Conservation (phyloP, 148 eudicot species). For the Silene conica region DNA sequence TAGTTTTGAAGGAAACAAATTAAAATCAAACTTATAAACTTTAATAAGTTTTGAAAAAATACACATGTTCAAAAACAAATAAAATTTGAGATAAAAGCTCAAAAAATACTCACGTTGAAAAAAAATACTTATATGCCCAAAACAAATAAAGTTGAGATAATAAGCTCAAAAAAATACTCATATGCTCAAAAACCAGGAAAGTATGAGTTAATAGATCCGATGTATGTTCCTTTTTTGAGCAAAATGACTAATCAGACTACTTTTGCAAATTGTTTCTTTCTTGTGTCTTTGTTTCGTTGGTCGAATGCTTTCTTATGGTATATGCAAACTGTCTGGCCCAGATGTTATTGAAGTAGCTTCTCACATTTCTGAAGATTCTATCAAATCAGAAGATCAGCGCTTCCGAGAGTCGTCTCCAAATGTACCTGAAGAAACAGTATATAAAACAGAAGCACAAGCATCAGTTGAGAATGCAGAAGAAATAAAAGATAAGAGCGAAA, state of each 20-base stretch:
- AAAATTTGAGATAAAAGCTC: too few relatives aligned
- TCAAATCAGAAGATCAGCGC: conserved; percentile 23
- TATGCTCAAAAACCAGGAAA: too few relatives aligned
- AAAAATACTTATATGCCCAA: too few relatives aligned
- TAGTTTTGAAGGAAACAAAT: too few relatives aligned
- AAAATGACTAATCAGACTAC: background rate
- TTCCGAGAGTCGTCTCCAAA: conserved; percentile 20
- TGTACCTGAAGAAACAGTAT: conserved; percentile 26
- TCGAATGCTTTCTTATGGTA: conserved; percentile 2
- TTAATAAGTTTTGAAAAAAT: too few relatives aligned
- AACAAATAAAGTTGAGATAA: too few relatives aligned
- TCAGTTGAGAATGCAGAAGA: conserved; percentile 18
- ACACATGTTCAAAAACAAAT: too few relatives aligned
- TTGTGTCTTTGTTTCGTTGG: background rate
- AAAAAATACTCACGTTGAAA: too few relatives aligned
- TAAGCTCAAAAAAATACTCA: too few relatives aligned
- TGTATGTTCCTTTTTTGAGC: too few relatives aligned
- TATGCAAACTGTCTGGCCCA: conserved; percentile 17
- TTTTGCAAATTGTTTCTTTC: background rate
- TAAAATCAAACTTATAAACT: too few relatives aligned
- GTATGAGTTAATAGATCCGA: too few relatives aligned
- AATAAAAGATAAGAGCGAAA: conserved; percentile 4
- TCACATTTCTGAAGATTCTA: conserved; percentile 21
- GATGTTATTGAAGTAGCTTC: conserved; percentile 25
- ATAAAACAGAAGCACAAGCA: conserved; percentile 15